Evolutionary conservation across 345 rosid species (phyloP).

Genomic region (Hibiscus tridactylites): DNA sequence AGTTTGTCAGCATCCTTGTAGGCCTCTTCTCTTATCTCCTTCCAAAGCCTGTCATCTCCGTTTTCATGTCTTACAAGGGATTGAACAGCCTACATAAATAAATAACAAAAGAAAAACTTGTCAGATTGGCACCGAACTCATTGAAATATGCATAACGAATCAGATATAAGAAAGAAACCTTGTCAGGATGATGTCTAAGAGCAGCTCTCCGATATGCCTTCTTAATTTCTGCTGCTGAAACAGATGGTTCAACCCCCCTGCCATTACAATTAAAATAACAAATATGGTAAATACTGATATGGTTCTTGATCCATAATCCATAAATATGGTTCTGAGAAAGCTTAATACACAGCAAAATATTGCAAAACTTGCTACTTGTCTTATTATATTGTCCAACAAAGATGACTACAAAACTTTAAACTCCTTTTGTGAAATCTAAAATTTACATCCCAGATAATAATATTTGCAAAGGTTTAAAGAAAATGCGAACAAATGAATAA

Average conservation of each 20-base stretch:
- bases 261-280: constrained; percentile 7
- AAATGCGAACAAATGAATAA: not conserved
- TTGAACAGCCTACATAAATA: constrained; percentile 65
- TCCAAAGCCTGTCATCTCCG: constrained; percentile 77
- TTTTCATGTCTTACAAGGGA: constrained; percentile 63
- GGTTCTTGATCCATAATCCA: not conserved
- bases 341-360: not conserved
- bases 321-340: not conserved
- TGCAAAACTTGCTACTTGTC: not conserved
- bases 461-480: not conserved
- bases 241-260: constrained; percentile 81
- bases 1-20: constrained; percentile 75
- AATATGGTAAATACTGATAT: not conserved
- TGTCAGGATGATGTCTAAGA: constrained; percentile 95
- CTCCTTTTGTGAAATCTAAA: not conserved
- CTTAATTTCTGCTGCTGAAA: constrained; percentile 71
- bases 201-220: constrained; percentile 95
- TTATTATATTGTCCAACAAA: not conserved
- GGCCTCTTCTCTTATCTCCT: constrained; percentile 82
- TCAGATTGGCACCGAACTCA: not conserved
- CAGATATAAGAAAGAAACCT: constrained; percentile 40
- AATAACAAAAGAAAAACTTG: not conserved
- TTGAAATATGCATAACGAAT: not conserved
- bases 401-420: not conserved
- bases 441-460: not conserved